These are phyloP conservation scores for Porphyrellus cyaneotinctus DNA, from an alignment of 768 basidiomycete genomes.

Conservation along the genomic window DNA sequence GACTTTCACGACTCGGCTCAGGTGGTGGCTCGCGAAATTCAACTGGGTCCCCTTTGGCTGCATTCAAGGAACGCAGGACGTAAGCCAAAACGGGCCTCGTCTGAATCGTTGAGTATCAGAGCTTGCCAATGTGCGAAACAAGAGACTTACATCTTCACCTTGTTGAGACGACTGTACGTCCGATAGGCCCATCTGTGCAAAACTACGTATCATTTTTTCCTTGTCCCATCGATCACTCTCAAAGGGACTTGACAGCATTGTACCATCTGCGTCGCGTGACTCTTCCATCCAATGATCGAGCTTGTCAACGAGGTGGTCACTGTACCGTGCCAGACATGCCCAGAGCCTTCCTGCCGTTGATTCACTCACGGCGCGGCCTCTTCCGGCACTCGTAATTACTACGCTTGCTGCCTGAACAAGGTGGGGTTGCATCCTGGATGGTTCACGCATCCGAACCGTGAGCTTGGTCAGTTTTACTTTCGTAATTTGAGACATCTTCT, in stretches of 20 bases:
- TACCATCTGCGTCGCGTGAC: slow-evolving; percentile 39
- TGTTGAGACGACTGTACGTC: slow-evolving; percentile 9
- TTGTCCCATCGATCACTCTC: slow-evolving; percentile 60
- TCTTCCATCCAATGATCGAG: slow-evolving; percentile 60
- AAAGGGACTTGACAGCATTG: slow-evolving; percentile 42
- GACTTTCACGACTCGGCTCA: background rate
- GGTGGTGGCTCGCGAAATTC: slow-evolving; percentile 28
- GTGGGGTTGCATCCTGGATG: slow-evolving; percentile 45
- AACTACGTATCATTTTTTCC: slow-evolving; percentile 73
- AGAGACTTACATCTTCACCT: slow-evolving; percentile 11
- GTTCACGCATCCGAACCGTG: slow-evolving; percentile 56
- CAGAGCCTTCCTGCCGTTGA: slow-evolving; percentile 46
- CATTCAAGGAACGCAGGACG: slow-evolving; percentile 37
- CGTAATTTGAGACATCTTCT: slow-evolving; percentile 10
- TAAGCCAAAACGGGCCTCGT: slow-evolving; percentile 42
- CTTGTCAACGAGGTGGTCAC: slow-evolving; percentile 60
- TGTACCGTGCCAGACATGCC: slow-evolving; percentile 79
- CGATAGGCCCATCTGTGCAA: slow-evolving; percentile 55
- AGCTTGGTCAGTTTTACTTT: slow-evolving; percentile 58
- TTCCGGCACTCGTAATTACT: slow-evolving; percentile 45
- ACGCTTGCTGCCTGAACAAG: slow-evolving; percentile 56
- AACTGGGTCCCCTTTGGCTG: slow-evolving; percentile 38
- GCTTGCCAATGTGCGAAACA: background rate
- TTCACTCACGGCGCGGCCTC: slow-evolving; percentile 29
- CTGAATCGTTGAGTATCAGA: slow-evolving; percentile 16